phyloP scores from a whole-genome alignment of 805 yeast species.

The Vanderwaltozyma polyspora region DNA sequence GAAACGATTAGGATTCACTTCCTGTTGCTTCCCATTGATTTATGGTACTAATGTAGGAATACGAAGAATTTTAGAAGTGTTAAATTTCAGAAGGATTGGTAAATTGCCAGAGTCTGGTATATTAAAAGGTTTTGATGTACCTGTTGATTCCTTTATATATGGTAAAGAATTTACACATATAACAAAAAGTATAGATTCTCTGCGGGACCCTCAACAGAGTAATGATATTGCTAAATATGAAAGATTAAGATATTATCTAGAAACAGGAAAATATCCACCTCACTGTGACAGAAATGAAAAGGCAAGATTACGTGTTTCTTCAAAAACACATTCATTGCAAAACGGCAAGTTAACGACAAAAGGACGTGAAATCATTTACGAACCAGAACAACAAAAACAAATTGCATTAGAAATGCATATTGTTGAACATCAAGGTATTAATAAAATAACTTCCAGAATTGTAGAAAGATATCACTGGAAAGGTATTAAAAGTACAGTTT shows the following conservation, averaged over 20 bases:
- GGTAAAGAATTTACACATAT: conserved; percentile 63
- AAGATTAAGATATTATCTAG: conserved; percentile 63
- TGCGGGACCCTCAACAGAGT: conserved; percentile 19
- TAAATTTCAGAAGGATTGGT: conserved; percentile 70
- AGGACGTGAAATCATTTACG: conserved; percentile 75
- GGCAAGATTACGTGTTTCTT: conserved; percentile 63
- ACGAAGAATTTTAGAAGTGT: conserved; percentile 61
- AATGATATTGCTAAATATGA: conserved; percentile 46
- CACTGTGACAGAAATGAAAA: conserved; percentile 74
- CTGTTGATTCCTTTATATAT: conserved; percentile 80
- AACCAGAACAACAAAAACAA: conserved; percentile 60
- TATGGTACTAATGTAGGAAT: conserved; percentile 85
- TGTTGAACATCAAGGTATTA: conserved; percentile 73
- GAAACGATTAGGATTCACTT: conserved; percentile 75
- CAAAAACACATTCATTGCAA: conserved; percentile 62
- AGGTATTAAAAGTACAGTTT: conserved; percentile 78
- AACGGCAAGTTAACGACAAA: conserved; percentile 67
- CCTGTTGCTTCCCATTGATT: conserved; percentile 71
- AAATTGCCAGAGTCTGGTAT: conserved; percentile 80
- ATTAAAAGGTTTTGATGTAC: conserved; percentile 68
- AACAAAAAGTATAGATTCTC: conserved; percentile 21
- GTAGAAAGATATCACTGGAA: conserved; percentile 86
- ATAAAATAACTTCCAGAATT: conserved; percentile 68
- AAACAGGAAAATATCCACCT: conserved; percentile 79
- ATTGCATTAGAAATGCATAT: conserved; percentile 64